Evolutionary conservation across 345 rosid species (phyloP).

Genomic region (Bretschneidera sinensis): DNA sequence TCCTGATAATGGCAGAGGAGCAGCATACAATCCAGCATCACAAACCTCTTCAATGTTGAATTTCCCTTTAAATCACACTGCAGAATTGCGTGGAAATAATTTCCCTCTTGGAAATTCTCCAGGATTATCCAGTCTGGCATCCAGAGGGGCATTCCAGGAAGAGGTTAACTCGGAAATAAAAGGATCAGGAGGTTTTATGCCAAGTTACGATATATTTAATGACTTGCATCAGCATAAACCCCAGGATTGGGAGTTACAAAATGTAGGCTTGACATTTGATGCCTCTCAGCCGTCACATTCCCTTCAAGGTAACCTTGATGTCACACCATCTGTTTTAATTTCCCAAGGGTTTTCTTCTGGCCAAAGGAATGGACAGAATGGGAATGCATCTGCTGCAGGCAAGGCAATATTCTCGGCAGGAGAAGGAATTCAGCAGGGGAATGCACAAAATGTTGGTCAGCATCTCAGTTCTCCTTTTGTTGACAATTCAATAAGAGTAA

Average conservation of each 20-base stretch:
- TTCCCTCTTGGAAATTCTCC: slow-evolving; percentile 62
- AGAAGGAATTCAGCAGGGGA: slow-evolving; percentile 26
- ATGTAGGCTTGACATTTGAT: slow-evolving; percentile 49
- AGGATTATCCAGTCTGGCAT: slow-evolving; percentile 39
- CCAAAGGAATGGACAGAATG: slow-evolving; percentile 42
- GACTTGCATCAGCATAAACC: slow-evolving; percentile 62
- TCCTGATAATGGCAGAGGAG: slow-evolving; percentile 46
- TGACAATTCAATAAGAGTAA: slow-evolving; percentile 50
- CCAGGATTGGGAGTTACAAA: slow-evolving; percentile 63
- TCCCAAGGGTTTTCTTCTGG: slow-evolving; percentile 52
- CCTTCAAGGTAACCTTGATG: slow-evolving; percentile 31
- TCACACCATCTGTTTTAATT: slow-evolving; percentile 31
- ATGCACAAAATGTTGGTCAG: slow-evolving; percentile 30
- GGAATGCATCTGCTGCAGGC: slow-evolving; percentile 26
- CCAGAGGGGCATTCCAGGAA: slow-evolving; percentile 48
- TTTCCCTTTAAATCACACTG: slow-evolving; percentile 44
- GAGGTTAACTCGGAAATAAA: slow-evolving; percentile 51
- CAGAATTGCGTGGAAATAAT: slow-evolving; percentile 43
- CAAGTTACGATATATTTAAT: slow-evolving; percentile 51
- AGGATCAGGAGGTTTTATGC: slow-evolving; percentile 45
- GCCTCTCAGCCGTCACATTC: slow-evolving; percentile 48
- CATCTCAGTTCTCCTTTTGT: slow-evolving; percentile 24
- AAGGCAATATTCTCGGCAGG: slow-evolving; percentile 32
- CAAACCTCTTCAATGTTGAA: slow-evolving; percentile 45
- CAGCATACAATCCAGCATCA: slow-evolving; percentile 36